These are phyloP conservation scores for Oidium heveae DNA, from an alignment of 2,329 filamentous ascomycete genomes.

Conservation along the genomic window DNA sequence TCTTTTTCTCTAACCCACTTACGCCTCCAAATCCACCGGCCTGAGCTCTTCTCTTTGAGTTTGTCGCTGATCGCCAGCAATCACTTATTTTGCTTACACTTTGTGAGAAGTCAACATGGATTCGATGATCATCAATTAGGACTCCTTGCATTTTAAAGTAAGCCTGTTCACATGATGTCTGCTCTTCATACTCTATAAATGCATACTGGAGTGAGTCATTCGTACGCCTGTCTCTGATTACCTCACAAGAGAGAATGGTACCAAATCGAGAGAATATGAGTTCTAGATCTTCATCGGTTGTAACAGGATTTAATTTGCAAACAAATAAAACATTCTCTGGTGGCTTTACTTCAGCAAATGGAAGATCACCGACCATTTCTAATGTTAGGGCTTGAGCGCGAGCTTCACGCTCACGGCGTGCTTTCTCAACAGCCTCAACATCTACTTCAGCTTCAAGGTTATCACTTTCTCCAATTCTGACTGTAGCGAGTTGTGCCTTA, in stretches of 20 bases:
- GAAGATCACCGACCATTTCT: slow-evolving; percentile 93
- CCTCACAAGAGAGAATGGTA: slow-evolving; percentile 82
- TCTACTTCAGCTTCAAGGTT: slow-evolving; percentile 50
- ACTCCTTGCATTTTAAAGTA: slow-evolving; percentile 99
- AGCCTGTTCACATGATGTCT: slow-evolving; percentile 75
- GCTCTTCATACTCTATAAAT: slow-evolving; percentile 89
- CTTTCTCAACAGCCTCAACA: slow-evolving; percentile 52
- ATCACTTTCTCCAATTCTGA: slow-evolving; percentile 77
- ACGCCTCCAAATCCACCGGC: slow-evolving; percentile 79
- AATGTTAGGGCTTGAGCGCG: slow-evolving; percentile 81
- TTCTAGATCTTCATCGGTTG: slow-evolving; percentile 61
- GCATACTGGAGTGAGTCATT: slow-evolving; percentile 92
- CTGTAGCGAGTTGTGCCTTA: slow-evolving; percentile 67
- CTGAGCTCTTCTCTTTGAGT: slow-evolving; percentile 41
- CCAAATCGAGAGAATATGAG: slow-evolving; percentile 95
- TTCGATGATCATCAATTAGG: slow-evolving; percentile 86
- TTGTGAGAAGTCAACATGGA: slow-evolving; percentile 96
- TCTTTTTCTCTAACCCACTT: slow-evolving; percentile 62
- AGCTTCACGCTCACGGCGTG: slow-evolving; percentile 69
- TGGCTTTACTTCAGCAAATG: slow-evolving; percentile 90
- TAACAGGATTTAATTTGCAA: slow-evolving; percentile 95
- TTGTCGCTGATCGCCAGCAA: slow-evolving; percentile 67
- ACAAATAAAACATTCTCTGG: slow-evolving; percentile 95
- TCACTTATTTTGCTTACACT: slow-evolving; percentile 74
- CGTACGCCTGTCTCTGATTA: slow-evolving; percentile 81